phyloP scores from a whole-genome alignment of 2,329 filamentous ascomycete genomes.

The Thielaviopsis euricoi region DNA sequence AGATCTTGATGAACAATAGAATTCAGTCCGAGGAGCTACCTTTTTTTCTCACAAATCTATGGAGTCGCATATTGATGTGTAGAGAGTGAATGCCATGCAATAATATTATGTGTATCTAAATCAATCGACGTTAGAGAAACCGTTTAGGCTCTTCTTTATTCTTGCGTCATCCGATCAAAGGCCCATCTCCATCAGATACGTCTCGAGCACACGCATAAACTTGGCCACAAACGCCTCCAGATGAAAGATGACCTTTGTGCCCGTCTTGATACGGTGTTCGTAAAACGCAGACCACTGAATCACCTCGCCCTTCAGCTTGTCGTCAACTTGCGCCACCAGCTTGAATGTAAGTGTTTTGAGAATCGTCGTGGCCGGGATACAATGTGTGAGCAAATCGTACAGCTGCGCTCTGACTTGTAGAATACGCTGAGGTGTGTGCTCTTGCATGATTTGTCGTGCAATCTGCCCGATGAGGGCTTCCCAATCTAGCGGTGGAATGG shows the following conservation, averaged over 20 bases:
- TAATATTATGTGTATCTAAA: too few relatives aligned
- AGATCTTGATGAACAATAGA: too few relatives aligned
- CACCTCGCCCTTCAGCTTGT: conserved; percentile 77
- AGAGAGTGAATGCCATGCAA: too few relatives aligned
- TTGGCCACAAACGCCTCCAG: conserved; percentile 96
- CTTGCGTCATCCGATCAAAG: conserved; percentile 24
- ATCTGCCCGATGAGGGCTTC: conserved; percentile 79
- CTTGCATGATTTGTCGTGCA: conserved; percentile 82
- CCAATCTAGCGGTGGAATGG: conserved; percentile 92
- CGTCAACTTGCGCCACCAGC: conserved; percentile 72
- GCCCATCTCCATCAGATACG: conserved; percentile 79
- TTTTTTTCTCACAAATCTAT: too few relatives aligned
- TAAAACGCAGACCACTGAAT: conserved; percentile 96
- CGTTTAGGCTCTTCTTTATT: too few relatives aligned
- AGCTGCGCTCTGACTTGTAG: conserved; percentile 79
- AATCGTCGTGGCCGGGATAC: conserved; percentile 87
- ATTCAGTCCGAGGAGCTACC: too few relatives aligned
- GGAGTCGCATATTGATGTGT: too few relatives aligned
- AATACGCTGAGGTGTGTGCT: conserved; percentile 80
- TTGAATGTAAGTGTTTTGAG: conserved; percentile 93
- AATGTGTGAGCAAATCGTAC: conserved; percentile 95
- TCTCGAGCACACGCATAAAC: conserved; percentile 92
- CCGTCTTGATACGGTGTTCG: conserved; percentile 83
- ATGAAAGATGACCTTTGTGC: conserved; percentile 94
- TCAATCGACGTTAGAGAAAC: too few relatives aligned